Base-by-base conservation (phyloP, 2,329 filamentous ascomycete species). In the Lachnellula occidentalis region DNA sequence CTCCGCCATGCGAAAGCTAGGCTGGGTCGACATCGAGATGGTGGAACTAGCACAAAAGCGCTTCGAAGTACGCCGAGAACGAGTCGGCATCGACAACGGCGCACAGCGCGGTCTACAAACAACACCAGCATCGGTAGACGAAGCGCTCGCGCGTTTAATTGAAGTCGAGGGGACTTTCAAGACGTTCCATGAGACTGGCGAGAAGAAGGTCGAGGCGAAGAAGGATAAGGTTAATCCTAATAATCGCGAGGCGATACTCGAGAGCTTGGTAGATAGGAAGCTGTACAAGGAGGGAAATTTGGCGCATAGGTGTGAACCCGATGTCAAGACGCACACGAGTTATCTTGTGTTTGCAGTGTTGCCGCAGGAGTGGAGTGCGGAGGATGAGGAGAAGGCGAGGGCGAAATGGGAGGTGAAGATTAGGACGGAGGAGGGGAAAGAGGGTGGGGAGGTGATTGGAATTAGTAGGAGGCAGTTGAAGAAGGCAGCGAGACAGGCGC, bases 311-410 rank as follows among this genome's bases (percentile, higher is more conserved):
- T 85, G 88, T 0, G 94, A 99, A 73, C 76, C 85, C 0, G 94
- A 99, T 66, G 75, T 97, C 57, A 96, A 96, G 78, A 94, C 89
- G 7, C 94, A 99, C 72, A 99, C 94, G 0, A 94, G 88, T n/a
- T 99, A 99, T 70, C 79, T 99, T 4, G 88, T 95, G 4, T 99
- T 99, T 74, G 94, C 94, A 0, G 76, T 94, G 3, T 73, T 99
- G 57, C 92, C 94, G n/a, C 79, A 84, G 43, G 85, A 88, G 58
- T 99, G 94, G 94, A 85, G 77, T 0, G 86, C 83, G 36, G 88
- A 87, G 57, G 90, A 96, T 61, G 94, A 99, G 72, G 79, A 79
- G 34, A 78, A 78, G 31, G 84, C 85, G 49, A 73, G 79, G 60
- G 76, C 79, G 50, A 81, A 78, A 59, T 90, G 85, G 81, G 50